These are phyloP conservation scores for Jacaranda mimosifolia DNA, from an alignment of 257 asterid genomes.

Conservation along the genomic window DNA sequence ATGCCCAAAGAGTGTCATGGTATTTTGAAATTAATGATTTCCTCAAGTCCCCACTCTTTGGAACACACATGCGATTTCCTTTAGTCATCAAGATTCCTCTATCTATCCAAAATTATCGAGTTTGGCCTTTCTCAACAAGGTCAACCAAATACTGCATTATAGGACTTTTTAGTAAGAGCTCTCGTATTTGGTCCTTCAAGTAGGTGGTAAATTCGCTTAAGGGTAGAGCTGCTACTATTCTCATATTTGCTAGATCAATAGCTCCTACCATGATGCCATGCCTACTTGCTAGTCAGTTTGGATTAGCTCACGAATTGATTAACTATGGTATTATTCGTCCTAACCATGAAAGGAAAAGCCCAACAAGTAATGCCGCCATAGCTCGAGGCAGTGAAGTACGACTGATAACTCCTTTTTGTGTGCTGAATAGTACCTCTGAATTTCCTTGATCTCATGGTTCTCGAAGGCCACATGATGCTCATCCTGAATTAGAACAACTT, in stretches of 20 bases:
- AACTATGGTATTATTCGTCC: not conserved
- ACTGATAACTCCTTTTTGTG: not conserved
- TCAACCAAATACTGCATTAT: too few species aligned
- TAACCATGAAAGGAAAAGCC: not conserved
- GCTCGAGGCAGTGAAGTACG: not conserved
- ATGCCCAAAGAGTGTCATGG: too few species aligned
- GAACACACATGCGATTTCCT: too few species aligned
- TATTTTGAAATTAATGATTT: too few species aligned
- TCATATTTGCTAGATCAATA: not conserved
- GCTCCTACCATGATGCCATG: not conserved
- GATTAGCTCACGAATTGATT: not conserved
- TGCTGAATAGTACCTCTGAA: not conserved
- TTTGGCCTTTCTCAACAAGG: too few species aligned
- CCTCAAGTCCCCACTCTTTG: too few species aligned
- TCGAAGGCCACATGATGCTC: not conserved
- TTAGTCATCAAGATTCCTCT: too few species aligned
- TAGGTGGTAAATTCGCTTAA: too few species aligned
- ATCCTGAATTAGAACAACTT: not conserved
- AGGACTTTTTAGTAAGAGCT: too few species aligned
- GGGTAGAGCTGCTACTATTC: too few species aligned
- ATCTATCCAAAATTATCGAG: too few species aligned
- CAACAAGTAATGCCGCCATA: not conserved
- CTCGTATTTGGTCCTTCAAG: too few species aligned
- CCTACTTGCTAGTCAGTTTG: not conserved
- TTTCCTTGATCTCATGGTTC: not conserved